A percentile compares a stretch with the other conserved stretches of the same genome.
Evolutionary conservation across 805 yeast species (phyloP).

Genomic region (Yarrowia yakushimensis): DNA sequence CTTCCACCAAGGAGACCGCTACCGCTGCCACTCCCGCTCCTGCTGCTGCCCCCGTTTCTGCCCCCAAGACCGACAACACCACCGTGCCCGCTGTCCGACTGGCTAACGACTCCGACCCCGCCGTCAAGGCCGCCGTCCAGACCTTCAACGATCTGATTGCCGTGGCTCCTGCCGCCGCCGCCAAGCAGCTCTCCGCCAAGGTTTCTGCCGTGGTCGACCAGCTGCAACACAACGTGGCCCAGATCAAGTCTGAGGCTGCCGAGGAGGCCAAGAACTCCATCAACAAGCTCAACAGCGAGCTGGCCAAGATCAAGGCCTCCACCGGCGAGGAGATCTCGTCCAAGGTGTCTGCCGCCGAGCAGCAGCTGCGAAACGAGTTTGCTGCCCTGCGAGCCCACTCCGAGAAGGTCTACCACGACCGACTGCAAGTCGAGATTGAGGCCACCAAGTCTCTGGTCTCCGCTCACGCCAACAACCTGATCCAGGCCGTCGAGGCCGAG

Average conservation of each 20-base stretch:
- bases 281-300: constrained; percentile 26
- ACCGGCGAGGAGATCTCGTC: constrained; percentile 23
- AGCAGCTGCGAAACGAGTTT: constrained; percentile 50
- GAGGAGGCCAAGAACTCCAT: constrained; percentile 23
- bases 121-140: constrained; percentile 8
- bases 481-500: constrained; percentile 61
- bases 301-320: constrained; percentile 26
- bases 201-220: constrained; percentile 31
- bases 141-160: constrained; percentile 23
- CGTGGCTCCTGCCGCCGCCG: constrained; percentile 27
- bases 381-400: constrained; percentile 21
- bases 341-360: constrained; percentile 59
- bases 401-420: constrained; percentile 22
- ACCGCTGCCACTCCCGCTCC: constrained; percentile 29
- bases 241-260: constrained; percentile 27
- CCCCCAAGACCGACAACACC: constrained; percentile 27
- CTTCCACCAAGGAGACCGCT: constrained; percentile 26
- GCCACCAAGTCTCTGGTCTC: constrained; percentile 62
- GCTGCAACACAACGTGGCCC: constrained; percentile 31
- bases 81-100: background rate
- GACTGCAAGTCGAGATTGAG: constrained; percentile 50
- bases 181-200: constrained; percentile 31
- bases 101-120: constrained; percentile 19
- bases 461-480: constrained; percentile 69
- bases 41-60: constrained; percentile 22